Conservation (phyloP, 2,329 filamentous ascomycete species). For the Neonectria magnoliae region DNA sequence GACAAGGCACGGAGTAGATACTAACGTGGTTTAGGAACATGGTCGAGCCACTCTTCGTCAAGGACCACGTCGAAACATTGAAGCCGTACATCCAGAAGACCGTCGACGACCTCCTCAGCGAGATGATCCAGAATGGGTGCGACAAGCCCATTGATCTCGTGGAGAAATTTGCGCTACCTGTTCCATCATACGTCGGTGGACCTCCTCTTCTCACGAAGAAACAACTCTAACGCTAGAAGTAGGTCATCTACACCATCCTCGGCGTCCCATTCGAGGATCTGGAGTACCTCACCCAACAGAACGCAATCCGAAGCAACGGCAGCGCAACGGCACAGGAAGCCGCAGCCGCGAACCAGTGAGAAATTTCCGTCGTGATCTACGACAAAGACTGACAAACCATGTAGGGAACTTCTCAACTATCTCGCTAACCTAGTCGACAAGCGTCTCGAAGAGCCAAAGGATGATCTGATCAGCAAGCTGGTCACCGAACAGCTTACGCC, state of each 20-base stretch:
- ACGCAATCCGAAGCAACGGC: conserved; percentile 58
- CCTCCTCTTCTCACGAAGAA: conserved; percentile 32
- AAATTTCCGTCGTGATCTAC: accelerated
- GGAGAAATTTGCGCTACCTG: conserved; percentile 57
- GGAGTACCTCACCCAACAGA: conserved; percentile 57
- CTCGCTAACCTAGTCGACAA: conserved; percentile 55
- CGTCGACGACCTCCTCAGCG: conserved; percentile 54
- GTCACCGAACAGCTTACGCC: conserved; percentile 53
- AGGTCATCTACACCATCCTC: conserved; percentile 62
- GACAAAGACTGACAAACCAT: neutral
- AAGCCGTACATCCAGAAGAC: conserved; percentile 59
- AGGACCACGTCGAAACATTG: conserved; percentile 50
- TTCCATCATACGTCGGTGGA: conserved; percentile 56
- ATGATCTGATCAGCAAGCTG: conserved; percentile 59
- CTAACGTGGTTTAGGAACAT: conserved; percentile 48
- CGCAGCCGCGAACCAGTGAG: conserved; percentile 54
- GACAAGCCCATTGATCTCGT: conserved; percentile 56
- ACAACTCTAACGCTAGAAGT: conserved; percentile 19
- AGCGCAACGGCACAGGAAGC: conserved; percentile 59
- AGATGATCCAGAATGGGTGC: conserved; percentile 49
- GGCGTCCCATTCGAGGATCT: conserved; percentile 59
- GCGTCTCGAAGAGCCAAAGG: conserved; percentile 50
- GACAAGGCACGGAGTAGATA: neutral
- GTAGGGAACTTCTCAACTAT: conserved; percentile 55
- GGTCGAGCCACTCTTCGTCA: conserved; percentile 56